Evolutionary conservation across 2,329 filamentous ascomycete genomes (phyloP).

Genomic region (Aureobasidium lini): DNA sequence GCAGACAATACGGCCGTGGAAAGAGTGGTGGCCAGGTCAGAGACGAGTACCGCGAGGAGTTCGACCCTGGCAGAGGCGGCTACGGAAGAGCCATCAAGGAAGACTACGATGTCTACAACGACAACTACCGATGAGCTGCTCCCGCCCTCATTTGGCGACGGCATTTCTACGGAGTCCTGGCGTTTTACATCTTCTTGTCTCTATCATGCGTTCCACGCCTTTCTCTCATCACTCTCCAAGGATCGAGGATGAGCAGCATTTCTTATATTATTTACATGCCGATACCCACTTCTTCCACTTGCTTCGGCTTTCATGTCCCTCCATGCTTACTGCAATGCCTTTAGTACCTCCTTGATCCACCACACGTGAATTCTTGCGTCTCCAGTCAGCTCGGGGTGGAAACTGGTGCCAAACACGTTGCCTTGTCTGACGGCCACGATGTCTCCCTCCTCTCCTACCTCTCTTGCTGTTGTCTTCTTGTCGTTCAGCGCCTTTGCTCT

Average conservation of each 20-base stretch:
- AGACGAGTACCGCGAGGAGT: slow-evolving; percentile 96
- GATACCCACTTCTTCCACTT: not conserved
- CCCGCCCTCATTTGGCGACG: not conserved
- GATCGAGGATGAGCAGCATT: slow-evolving; percentile 4
- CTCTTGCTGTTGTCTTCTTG: slow-evolving; percentile 39
- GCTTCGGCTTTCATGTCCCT: not conserved
- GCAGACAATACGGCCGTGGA: slow-evolving; percentile 86
- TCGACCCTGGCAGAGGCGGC: slow-evolving; percentile 58
- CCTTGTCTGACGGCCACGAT: slow-evolving; percentile 86
- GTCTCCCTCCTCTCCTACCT: slow-evolving; percentile 52
- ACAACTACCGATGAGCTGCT: slow-evolving; percentile 9
- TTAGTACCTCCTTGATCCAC: slow-evolving; percentile 71
- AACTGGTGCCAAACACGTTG: slow-evolving; percentile 90
- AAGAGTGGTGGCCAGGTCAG: slow-evolving; percentile 95
- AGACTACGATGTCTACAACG: slow-evolving; percentile 13
- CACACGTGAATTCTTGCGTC: slow-evolving; percentile 85
- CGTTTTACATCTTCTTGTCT: not conserved
- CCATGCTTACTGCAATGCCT: slow-evolving; percentile 4
- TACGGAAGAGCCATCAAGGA: slow-evolving; percentile 15
- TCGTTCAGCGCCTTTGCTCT: slow-evolving; percentile 43
- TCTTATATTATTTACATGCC: slow-evolving; percentile 1
- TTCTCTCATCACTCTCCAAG: slow-evolving; percentile 1
- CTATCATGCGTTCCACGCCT: not conserved
- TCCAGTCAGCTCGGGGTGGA: slow-evolving; percentile 86
- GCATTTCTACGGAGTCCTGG: not conserved